phyloP scores from a whole-genome alignment of 176 grass and related monocot species.

The Carex cristatella region DNA sequence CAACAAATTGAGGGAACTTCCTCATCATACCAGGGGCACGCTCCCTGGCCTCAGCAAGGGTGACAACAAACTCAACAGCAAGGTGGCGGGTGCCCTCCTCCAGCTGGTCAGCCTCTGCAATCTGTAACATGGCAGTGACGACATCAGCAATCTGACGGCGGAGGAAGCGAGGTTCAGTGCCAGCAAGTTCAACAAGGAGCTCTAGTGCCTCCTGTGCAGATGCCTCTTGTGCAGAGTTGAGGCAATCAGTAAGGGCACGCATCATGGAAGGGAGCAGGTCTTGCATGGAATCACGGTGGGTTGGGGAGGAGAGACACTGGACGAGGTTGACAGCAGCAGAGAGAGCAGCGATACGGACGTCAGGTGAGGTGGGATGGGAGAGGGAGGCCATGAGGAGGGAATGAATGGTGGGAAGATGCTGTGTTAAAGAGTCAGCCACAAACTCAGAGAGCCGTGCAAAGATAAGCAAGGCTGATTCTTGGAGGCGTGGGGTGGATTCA shows the following conservation, averaged over 20 bases:
- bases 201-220: conserved; percentile 89
- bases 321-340: conserved; percentile 77
- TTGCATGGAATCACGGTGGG: conserved; percentile 70
- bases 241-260: conserved; percentile 74
- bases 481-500: conserved; percentile 44
- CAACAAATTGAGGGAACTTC: conserved; percentile 78
- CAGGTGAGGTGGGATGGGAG: conserved; percentile 58
- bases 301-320: conserved; percentile 64
- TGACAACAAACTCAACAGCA: conserved; percentile 86
- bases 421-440: conserved; percentile 59
- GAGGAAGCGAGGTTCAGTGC: conserved; percentile 80
- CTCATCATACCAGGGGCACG: conserved; percentile 97
- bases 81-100: conserved; percentile 91
- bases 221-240: conserved; percentile 82
- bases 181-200: conserved; percentile 86
- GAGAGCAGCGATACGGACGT: conserved; percentile 80
- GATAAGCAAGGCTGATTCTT: conserved; percentile 79
- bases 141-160: conserved; percentile 77
- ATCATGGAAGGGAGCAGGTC: conserved; percentile 91
- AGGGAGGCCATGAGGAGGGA: conserved; percentile 61
- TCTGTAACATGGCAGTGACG: conserved; percentile 85
- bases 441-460: conserved; percentile 69
- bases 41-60: conserved; percentile 86
- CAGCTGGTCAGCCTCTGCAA: conserved; percentile 58
- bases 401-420: conserved; percentile 79